phyloP scores from a whole-genome alignment of 768 basidiomycete genomes.

The Trametes punicea region DNA sequence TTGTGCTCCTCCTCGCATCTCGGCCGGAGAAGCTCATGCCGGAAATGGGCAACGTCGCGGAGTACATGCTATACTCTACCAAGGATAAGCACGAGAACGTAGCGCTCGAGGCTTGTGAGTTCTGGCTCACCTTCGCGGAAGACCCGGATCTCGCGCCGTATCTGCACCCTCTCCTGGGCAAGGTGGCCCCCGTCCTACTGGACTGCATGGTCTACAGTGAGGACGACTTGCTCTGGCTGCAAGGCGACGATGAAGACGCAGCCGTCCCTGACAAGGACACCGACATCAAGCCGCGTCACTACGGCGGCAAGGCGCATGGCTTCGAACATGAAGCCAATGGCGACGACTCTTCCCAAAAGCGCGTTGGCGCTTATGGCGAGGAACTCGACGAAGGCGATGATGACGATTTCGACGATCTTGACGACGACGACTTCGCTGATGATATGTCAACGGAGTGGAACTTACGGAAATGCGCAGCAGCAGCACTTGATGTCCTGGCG shows the following conservation, averaged over 20 bases:
- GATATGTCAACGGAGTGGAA: conserved; percentile 99
- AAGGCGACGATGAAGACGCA: conserved; percentile 87
- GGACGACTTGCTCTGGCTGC: conserved; percentile 92
- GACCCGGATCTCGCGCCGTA: conserved; percentile 83
- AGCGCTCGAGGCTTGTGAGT: conserved; percentile 97
- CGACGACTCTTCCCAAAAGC: conserved; percentile 34
- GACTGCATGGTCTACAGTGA: conserved; percentile 98
- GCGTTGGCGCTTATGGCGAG: conserved; percentile 66
- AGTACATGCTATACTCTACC: conserved; percentile 98
- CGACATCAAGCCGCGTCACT: conserved; percentile 96
- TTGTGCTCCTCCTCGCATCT: conserved; percentile 88
- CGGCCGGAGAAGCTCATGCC: conserved; percentile 97
- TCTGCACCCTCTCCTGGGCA: conserved; percentile 82
- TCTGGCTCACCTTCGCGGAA: conserved; percentile 99
- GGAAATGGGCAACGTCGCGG: conserved; percentile 91
- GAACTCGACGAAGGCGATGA: conserved; percentile 84
- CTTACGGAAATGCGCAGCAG: conserved; percentile 95
- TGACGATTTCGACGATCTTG: conserved; percentile 83
- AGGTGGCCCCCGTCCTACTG: conserved; percentile 91
- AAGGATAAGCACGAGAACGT: conserved; percentile 97
- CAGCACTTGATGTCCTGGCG: conserved; percentile 94
- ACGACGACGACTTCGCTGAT: conserved; percentile 90
- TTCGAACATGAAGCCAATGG: conserved; percentile 66
- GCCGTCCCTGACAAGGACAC: conserved; percentile 88
- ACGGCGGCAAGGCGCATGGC: conserved; percentile 81